These are phyloP conservation scores for Monosporascus cannonballus DNA, from an alignment of 2,329 filamentous ascomycete species.

Conservation along the genomic window DNA sequence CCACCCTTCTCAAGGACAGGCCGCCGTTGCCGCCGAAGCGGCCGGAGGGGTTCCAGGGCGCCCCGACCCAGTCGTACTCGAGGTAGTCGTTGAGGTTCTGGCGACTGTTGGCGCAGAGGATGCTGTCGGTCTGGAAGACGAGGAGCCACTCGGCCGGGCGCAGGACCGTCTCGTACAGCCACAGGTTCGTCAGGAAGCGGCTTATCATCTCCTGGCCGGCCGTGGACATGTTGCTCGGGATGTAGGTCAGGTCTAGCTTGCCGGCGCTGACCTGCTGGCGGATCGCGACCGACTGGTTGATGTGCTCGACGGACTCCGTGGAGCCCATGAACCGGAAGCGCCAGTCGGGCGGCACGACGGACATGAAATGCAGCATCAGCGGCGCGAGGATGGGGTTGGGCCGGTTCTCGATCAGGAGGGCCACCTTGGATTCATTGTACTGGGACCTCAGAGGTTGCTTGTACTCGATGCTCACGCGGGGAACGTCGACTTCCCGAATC, in stretches of 20 bases:
- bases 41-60: conserved; percentile 38
- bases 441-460: conserved; percentile 21
- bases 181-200: conserved; percentile 44
- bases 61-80: conserved; percentile 48
- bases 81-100: conserved; percentile 43
- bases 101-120: conserved; percentile 47
- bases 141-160: conserved; percentile 47
- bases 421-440: conserved; percentile 46
- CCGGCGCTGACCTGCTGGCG: conserved; percentile 34
- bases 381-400: conserved; percentile 43
- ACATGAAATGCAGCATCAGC: conserved; percentile 49
- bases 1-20: conserved; percentile 46
- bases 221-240: conserved; percentile 47
- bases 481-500: conserved; percentile 6
- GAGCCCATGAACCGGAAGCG: conserved; percentile 52
- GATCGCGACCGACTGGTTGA: conserved; percentile 42
- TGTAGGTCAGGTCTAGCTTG: conserved; percentile 45
- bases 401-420: conserved; percentile 49
- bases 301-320: conserved; percentile 33
- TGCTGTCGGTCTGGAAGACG: conserved; percentile 49
- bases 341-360: conserved; percentile 52
- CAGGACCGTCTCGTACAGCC: conserved; percentile 45
- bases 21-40: conserved; percentile 46
- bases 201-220: conserved; percentile 45
- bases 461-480: conserved; percentile 26